A percentile compares a stretch with the other conserved stretches of the same genome.
Conservation (phyloP, 345 rosid genomes). For the Corymbia maculata region DNA sequence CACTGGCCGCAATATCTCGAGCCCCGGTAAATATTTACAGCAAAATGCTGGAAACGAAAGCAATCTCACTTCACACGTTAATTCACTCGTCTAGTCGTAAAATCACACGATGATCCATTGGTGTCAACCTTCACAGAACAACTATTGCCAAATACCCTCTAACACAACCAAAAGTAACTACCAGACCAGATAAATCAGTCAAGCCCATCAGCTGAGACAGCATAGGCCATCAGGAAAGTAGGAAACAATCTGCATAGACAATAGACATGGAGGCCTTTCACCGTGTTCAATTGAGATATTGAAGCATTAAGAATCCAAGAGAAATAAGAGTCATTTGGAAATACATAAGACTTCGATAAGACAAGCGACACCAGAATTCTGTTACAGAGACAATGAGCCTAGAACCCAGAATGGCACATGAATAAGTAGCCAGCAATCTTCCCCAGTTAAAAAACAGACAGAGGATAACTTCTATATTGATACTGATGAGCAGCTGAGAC, state of each 20-base stretch:
- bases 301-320: neutral
- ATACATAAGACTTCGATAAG: neutral
- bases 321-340: neutral
- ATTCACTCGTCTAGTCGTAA: neutral
- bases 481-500: constrained; percentile 4
- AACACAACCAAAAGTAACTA: neutral
- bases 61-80: neutral
- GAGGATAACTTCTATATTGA: constrained; percentile 37
- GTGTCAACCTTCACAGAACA: neutral
- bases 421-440: constrained; percentile 24
- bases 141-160: neutral
- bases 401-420: neutral
- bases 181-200: neutral
- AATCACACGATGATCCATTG: neutral
- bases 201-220: neutral
- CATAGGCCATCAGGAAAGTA: neutral
- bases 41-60: neutral
- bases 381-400: neutral
- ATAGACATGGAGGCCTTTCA: neutral
- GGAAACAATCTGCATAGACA: neutral
- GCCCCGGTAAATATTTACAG: neutral
- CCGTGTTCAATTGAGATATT: neutral
- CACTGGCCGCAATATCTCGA: neutral
- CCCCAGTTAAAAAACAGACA: constrained; percentile 55
- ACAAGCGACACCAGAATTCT: neutral